Base-by-base conservation (phyloP, 768 basidiomycete genomes). In the Leucosporidium creatinivorum region DNA sequence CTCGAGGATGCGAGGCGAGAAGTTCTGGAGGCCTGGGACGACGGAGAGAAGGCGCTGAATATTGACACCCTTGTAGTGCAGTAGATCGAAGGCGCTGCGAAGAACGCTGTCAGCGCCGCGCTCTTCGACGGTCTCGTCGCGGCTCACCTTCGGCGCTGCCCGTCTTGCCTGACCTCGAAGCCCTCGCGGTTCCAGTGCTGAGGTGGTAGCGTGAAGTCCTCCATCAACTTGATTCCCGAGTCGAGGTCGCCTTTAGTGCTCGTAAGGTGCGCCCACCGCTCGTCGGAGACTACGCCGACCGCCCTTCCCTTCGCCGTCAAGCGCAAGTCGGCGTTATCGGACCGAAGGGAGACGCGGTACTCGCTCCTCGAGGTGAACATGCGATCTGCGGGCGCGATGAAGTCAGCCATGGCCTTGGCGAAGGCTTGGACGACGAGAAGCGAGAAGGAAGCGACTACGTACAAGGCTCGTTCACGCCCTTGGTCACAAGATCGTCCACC, bases 321-420 rank as follows among this genome's bases (percentile, higher is more conserved):
- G 56, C 92, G 83, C 61, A 86, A 58, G 78, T 94, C 92, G 4
- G 92, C 92, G 70, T 94, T 94, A 78, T 94, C 92, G 61, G 88
- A 87, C 60, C 92, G 82, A 52, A 93, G 83, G 0, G 86, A 86
- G 85, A 94, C 87, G 28, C 92, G 85, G 76, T 91, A 94, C 74
- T 94, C 92, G 21, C 89, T 90, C 48, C 92, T 83, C 21, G 89
- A 88, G 0, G 92, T 93, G 77, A 94, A 93, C 89, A 93, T 93
- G 31, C 91, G 88, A 73, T 93, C 90, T 92, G 74, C 0, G 31
- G 4, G 28, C 19, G 6, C 3, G 12, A 4, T 33, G 19, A 59
- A 1, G 55, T 56, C 55, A 26, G 55, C 55, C 23, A 44, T 15
- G 39, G n/a, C n/a, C n/a, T n/a, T n/a, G n/a, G n/a, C n/a, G n/a